These are phyloP conservation scores for Geoglossum cookeanum DNA, from an alignment of 2,329 filamentous ascomycete species.

Conservation along the genomic window DNA sequence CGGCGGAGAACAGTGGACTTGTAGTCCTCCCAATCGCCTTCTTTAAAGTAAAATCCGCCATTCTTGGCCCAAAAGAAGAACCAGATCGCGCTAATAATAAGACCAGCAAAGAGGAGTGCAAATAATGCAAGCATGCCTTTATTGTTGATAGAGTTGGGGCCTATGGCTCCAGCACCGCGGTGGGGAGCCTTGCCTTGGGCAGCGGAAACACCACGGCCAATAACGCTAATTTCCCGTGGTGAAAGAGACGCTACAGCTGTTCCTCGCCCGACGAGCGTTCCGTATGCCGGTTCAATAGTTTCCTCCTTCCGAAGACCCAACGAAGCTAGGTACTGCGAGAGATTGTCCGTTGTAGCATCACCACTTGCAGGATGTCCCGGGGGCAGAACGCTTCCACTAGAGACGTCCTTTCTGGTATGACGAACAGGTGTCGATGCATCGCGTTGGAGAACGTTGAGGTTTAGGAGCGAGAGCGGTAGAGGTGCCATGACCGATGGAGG, in stretches of 20 bases:
- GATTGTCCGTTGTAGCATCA: background rate
- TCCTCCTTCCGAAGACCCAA: background rate
- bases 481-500: background rate
- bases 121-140: slow-evolving; percentile 67
- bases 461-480: background rate
- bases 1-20: slow-evolving; percentile 83
- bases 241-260: background rate
- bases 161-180: slow-evolving; percentile 30
- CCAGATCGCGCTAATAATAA: slow-evolving; percentile 67
- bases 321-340: background rate
- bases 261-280: background rate
- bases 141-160: slow-evolving; percentile 40
- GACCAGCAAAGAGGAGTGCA: slow-evolving; percentile 57
- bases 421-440: background rate
- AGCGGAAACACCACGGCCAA: slow-evolving; percentile 5
- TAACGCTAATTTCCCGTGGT: background rate
- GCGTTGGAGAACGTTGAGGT: background rate
- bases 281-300: background rate
- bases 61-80: slow-evolving; percentile 99
- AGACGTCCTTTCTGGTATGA: background rate
- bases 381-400: background rate
- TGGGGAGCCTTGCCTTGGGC: slow-evolving; percentile 17
- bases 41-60: slow-evolving; percentile 71
- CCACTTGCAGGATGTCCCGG: background rate
- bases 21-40: slow-evolving; percentile 95